Base-by-base conservation (phyloP, 2,329 filamentous ascomycete genomes). In the Huntiella bhutanensis region DNA sequence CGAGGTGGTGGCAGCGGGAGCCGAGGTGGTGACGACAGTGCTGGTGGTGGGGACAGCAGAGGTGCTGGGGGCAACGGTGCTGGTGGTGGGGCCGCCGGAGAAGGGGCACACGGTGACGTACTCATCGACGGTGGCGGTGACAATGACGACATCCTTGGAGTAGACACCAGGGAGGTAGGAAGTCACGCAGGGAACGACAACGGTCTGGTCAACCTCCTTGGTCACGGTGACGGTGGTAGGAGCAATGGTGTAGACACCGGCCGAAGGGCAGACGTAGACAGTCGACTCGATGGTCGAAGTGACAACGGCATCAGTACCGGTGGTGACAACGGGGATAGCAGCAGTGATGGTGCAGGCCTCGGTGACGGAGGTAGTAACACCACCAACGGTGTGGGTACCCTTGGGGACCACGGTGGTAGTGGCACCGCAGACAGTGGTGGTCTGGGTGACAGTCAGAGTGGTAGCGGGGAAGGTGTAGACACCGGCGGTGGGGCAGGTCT, bases 181-280 rank as follows among this genome's bases (percentile, higher is more conserved):
- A 53, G 73, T 73, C 46, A 80, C 71, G 50, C 70, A 71, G 44
- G 81, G 80, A 63, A 78, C 77, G 56, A 76, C 71, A 48, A 79
- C 64, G 53, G 69, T 65, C 43, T 68, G 70, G 50, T 68, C 67
- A 17, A n/a, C n/a, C 54, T 65, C 62, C 49, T 57, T 59, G 48
- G 67, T 62, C 53, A 75, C 68, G 33, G 66, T 68, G 53, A 75
- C 80, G 58, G 76, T 81, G 58, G 69, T 69, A 48, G 80, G 75
- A 53, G 69, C 76, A 55, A 86, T 77, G 58, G 77, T 84, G 70
- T 84, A 86, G 48, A 77, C 83, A 60, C 81, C 81, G 56, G 79
- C 68, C 43, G 67, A 67, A 51, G 80, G 79, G 76, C 80, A 85
- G 57, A 80, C 71, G 58, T 78, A 83, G 57, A 75, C 77, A 57